Percentiles rank a stretch among this genome's conserved stretches.
Evolutionary conservation across 2,329 filamentous ascomycete species (phyloP).

Genomic region (Fusarium mundagurra): DNA sequence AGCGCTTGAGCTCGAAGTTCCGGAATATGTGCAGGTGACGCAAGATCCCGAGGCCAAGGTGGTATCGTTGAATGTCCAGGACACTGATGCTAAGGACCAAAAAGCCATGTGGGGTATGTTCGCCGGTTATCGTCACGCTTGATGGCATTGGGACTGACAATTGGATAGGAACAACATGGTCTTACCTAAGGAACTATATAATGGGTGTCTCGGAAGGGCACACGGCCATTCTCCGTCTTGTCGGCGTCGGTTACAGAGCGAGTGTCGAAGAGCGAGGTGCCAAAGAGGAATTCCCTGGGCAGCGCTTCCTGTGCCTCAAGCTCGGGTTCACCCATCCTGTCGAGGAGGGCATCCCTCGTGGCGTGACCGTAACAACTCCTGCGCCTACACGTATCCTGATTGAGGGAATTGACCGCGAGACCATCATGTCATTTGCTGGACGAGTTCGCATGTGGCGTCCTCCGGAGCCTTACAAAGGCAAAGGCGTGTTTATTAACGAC

Average conservation of each 20-base stretch:
- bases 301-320: constrained; percentile 92
- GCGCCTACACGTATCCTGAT: constrained; percentile 91
- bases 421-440: constrained; percentile 91
- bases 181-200: constrained; percentile 90
- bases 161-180: constrained; percentile 80
- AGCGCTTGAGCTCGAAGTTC: constrained; percentile 80
- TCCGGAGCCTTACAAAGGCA: constrained; percentile 98
- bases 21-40: constrained; percentile 77
- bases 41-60: constrained; percentile 72
- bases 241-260: constrained; percentile 95
- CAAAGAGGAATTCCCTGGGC: constrained; percentile 80
- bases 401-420: constrained; percentile 86
- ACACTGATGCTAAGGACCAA: constrained; percentile 76
- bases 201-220: constrained; percentile 96
- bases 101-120: constrained; percentile 92
- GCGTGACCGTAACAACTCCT: constrained; percentile 86
- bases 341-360: constrained; percentile 83
- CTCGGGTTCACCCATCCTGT: constrained; percentile 97
- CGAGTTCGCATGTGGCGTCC: constrained; percentile 87
- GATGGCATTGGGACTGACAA: constrained; percentile 9
- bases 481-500: constrained; percentile 97
- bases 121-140: background rate
- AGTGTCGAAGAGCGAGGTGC: constrained; percentile 80
- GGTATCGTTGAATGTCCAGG: constrained; percentile 74
- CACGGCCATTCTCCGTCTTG: constrained; percentile 88